Percentiles rank a stretch among this genome's conserved stretches.
Conservation (phyloP, 176 grass and related monocot genomes). For the Elaeis guineensis region DNA sequence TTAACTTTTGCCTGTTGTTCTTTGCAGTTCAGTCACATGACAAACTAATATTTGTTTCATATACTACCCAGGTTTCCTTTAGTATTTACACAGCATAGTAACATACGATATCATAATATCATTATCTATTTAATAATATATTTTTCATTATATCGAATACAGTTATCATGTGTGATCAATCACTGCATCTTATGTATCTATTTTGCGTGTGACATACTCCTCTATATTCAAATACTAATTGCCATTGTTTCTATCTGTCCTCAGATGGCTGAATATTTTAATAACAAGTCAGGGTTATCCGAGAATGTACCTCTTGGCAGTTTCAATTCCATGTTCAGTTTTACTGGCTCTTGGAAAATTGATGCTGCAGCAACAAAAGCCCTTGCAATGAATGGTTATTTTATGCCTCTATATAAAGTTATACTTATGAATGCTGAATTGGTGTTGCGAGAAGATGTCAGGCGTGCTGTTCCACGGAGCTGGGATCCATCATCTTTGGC, state of each 20-base stretch:
- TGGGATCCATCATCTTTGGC: conserved; percentile 94
- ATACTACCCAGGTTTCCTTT: too few relatives aligned
- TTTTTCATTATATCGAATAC: too few relatives aligned
- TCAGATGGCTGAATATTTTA: conserved; percentile 97
- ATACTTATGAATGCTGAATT: conserved; percentile 42
- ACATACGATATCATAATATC: too few relatives aligned
- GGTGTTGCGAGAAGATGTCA: conserved; percentile 44
- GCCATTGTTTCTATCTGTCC: conserved; percentile 11
- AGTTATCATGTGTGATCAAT: too few relatives aligned
- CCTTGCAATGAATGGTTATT: conserved; percentile 72
- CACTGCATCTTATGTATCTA: too few relatives aligned
- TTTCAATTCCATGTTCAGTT: conserved; percentile 93
- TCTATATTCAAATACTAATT: conserved; percentile 9
- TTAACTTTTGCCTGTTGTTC: too few relatives aligned
- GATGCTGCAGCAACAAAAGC: conserved; percentile 66
- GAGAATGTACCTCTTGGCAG: conserved; percentile 73
- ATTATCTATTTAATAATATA: too few relatives aligned
- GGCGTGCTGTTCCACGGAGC: conserved; percentile 50
- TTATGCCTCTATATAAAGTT: conserved; percentile 52
- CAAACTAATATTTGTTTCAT: too few relatives aligned
- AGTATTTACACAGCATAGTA: too few relatives aligned
- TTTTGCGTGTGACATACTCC: too few relatives aligned
- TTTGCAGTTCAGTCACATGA: too few relatives aligned
- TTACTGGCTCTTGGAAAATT: conserved; percentile 77
- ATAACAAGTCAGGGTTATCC: conserved; percentile 55